Evolutionary conservation across 2,329 filamentous ascomycete genomes (phyloP).

Genomic region (Aspergillus quadricinctus): DNA sequence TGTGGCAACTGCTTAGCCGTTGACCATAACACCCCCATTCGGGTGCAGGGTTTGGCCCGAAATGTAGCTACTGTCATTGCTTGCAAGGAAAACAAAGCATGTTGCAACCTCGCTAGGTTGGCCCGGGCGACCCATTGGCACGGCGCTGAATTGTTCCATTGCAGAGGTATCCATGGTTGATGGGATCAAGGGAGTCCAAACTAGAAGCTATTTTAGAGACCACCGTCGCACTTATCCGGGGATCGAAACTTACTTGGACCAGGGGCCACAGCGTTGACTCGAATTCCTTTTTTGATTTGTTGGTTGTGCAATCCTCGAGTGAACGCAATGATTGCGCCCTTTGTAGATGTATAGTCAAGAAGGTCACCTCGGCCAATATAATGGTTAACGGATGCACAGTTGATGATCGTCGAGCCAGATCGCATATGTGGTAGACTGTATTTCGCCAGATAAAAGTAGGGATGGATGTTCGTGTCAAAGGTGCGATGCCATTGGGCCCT

Average conservation of each 20-base stretch:
- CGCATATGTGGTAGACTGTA: conserved; percentile 72
- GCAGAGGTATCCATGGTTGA: conserved; percentile 67
- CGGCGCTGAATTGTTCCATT: conserved; percentile 65
- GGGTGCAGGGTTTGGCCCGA: conserved; percentile 68
- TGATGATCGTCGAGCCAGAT: conserved; percentile 73
- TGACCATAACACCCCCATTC: conserved; percentile 57
- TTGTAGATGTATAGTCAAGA: conserved; percentile 74
- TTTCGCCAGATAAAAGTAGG: conserved; percentile 76
- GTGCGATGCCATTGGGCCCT: conserved; percentile 75
- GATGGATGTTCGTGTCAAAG: conserved; percentile 79
- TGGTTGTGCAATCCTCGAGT: conserved; percentile 75
- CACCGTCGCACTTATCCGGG: neutral
- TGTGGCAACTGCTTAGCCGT: conserved; percentile 30
- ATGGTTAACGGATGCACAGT: conserved; percentile 78
- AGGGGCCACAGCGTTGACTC: conserved; percentile 71
- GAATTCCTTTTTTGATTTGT: conserved; percentile 65
- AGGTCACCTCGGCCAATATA: conserved; percentile 77
- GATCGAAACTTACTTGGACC: conserved; percentile 51
- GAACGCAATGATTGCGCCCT: conserved; percentile 72
- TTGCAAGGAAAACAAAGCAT: conserved; percentile 76
- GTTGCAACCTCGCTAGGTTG: conserved; percentile 80
- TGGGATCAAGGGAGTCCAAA: conserved; percentile 73
- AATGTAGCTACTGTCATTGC: conserved; percentile 67
- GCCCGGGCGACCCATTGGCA: conserved; percentile 70
- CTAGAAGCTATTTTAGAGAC: conserved; percentile 25